A percentile compares a stretch with the other conserved stretches of the same genome.
phyloP scores from a whole-genome alignment of 2,329 filamentous ascomycete genomes.

The Sporothrix dimorphospora region DNA sequence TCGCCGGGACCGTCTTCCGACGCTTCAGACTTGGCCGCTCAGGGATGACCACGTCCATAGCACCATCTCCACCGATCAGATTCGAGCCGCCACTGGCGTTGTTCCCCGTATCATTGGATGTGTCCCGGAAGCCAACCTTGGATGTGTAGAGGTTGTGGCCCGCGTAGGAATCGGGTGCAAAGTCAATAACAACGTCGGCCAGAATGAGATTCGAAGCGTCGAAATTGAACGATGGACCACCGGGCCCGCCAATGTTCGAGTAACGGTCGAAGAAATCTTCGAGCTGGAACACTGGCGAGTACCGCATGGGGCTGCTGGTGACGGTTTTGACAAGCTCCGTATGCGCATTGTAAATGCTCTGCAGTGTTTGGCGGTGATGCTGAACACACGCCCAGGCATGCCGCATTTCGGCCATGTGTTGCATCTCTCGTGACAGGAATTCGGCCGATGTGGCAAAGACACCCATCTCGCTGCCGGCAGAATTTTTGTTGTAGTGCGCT shows the following conservation, averaged over 20 bases:
- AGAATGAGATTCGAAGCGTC: conserved; percentile 76
- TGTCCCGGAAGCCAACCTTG: conserved; percentile 32
- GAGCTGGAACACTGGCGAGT: conserved; percentile 78
- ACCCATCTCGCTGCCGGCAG: conserved; percentile 55
- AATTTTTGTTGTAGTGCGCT: conserved; percentile 69
- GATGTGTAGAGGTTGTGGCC: conserved; percentile 53
- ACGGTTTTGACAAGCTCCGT: conserved; percentile 76
- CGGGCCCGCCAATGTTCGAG: conserved; percentile 57
- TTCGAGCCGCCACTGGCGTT: not conserved
- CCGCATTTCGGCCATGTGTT: conserved; percentile 74
- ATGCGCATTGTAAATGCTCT: conserved; percentile 78
- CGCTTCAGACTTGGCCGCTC: conserved; percentile 52
- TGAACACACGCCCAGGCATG: conserved; percentile 78
- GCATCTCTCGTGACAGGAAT: conserved; percentile 77
- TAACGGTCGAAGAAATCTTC: conserved; percentile 90
- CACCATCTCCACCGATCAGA: not conserved
- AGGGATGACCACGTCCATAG: conserved; percentile 24
- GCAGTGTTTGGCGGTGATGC: conserved; percentile 77
- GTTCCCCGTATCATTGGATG: conserved; percentile 31
- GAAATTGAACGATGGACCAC: conserved; percentile 64
- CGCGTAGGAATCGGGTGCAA: conserved; percentile 58
- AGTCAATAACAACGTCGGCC: conserved; percentile 66
- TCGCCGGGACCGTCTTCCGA: conserved; percentile 49
- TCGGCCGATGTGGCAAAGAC: conserved; percentile 66
- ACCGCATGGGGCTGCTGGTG: conserved; percentile 69